Percentiles rank a stretch among this genome's conserved stretches.
phyloP scores from a whole-genome alignment of 2,329 filamentous ascomycete genomes.

The Tolypocladium cylindrosporum region DNA sequence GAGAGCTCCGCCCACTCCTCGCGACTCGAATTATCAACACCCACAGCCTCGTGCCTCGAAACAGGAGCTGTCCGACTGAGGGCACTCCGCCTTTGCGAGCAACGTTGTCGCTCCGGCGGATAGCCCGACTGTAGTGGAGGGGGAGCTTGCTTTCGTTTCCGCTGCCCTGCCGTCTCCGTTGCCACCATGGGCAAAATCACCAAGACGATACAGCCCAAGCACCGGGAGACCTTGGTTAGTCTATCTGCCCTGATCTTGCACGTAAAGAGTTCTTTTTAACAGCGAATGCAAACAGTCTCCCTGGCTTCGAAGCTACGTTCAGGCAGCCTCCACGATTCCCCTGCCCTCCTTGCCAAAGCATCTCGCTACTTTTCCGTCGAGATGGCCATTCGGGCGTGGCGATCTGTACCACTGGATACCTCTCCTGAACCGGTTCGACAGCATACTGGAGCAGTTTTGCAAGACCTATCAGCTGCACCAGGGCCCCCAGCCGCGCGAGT shows the following conservation, averaged over 20 bases:
- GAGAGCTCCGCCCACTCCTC: slow-evolving; percentile 3
- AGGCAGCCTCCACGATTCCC: slow-evolving; percentile 55
- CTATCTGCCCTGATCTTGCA: background rate
- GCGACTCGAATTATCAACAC: background rate
- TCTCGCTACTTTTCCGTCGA: slow-evolving; percentile 70
- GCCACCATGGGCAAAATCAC: slow-evolving; percentile 59
- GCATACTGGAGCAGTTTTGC: slow-evolving; percentile 73
- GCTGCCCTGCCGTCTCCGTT: slow-evolving; percentile 49
- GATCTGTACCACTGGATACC: slow-evolving; percentile 98
- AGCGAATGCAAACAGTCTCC: slow-evolving; percentile 53
- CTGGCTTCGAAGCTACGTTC: slow-evolving; percentile 74
- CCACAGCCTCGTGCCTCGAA: background rate
- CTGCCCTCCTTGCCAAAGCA: slow-evolving; percentile 68
- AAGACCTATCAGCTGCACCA: slow-evolving; percentile 68
- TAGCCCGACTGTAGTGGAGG: slow-evolving; percentile 43
- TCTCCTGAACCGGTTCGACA: slow-evolving; percentile 86
- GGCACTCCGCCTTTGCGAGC: slow-evolving; percentile 20
- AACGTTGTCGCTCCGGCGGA: slow-evolving; percentile 31
- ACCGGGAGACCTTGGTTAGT: slow-evolving; percentile 56
- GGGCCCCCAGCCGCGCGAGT: slow-evolving; percentile 71
- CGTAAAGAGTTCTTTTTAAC: background rate
- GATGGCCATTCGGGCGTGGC: slow-evolving; percentile 92
- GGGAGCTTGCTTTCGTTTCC: slow-evolving; percentile 35
- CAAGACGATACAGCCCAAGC: slow-evolving; percentile 57
- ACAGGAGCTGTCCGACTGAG: slow-evolving; percentile 20